Evolutionary conservation across 345 rosid genomes (phyloP).

Genomic region (sweet orange (Citrus sinensis)): DNA sequence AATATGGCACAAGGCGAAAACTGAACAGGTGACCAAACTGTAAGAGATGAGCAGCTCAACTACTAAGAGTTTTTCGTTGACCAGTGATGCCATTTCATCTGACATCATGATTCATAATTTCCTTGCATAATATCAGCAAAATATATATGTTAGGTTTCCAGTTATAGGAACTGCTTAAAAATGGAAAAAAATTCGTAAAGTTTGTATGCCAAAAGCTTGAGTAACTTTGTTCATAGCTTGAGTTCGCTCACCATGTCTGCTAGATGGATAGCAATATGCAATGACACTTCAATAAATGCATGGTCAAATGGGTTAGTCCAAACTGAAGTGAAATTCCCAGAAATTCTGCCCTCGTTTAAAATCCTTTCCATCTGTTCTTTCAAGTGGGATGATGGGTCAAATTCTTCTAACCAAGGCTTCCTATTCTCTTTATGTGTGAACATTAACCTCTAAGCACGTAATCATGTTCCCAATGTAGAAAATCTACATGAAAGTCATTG

Average conservation of each 20-base stretch:
- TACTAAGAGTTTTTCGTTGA: constrained; percentile 10
- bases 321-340: constrained; percentile 29
- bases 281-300: constrained; percentile 17
- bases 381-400: constrained; percentile 34
- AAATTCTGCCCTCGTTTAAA: constrained; percentile 11
- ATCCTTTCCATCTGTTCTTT: constrained; percentile 11
- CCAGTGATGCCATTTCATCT: constrained; percentile 11
- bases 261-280: constrained; percentile 13
- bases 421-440: constrained; percentile 43
- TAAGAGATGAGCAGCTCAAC: constrained; percentile 34
- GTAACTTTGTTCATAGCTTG: constrained; percentile 24
- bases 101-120: neutral
- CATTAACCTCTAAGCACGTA: constrained; percentile 9
- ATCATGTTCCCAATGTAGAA: constrained; percentile 24
- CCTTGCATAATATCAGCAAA: neutral
- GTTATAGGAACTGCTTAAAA: neutral
- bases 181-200: neutral
- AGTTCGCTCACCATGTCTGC: constrained; percentile 33
- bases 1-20: constrained; percentile 11
- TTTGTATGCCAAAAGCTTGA: neutral
- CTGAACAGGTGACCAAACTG: constrained; percentile 26
- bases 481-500: constrained; percentile 17
- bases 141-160: neutral
- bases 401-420: constrained; percentile 41
- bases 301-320: constrained; percentile 31